These are phyloP conservation scores for Fusarium lateritium DNA, from an alignment of 2,329 filamentous ascomycete species.

Conservation along the genomic window DNA sequence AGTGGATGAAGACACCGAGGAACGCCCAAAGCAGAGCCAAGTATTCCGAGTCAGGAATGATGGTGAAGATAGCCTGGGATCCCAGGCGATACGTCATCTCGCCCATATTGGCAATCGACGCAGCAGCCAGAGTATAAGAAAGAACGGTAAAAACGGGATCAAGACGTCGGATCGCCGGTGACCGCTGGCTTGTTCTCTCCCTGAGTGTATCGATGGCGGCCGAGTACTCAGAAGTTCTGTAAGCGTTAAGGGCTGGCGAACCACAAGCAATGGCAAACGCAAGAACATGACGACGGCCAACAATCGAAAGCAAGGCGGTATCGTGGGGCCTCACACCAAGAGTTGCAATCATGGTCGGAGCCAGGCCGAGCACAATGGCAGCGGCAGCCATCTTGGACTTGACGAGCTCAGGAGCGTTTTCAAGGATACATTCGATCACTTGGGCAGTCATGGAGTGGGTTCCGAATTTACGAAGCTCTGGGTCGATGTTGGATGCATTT, in stretches of 20 bases:
- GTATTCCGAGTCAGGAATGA: slow-evolving; percentile 1
- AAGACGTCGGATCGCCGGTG: slow-evolving; percentile 6
- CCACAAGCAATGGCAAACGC: slow-evolving; percentile 24
- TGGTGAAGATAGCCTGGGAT: slow-evolving; percentile 7
- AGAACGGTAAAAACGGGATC: slow-evolving; percentile 15
- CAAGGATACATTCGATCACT: slow-evolving; percentile 24
- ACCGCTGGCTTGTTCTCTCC: slow-evolving; percentile 8
- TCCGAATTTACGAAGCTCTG: neutral
- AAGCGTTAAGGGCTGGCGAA: slow-evolving; percentile 26
- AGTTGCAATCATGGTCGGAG: slow-evolving; percentile 21
- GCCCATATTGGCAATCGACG: slow-evolving; percentile 26
- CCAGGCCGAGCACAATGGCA: slow-evolving; percentile 22
- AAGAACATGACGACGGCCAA: slow-evolving; percentile 22
- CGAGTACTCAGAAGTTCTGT: slow-evolving; percentile 20
- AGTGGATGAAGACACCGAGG: slow-evolving; percentile 21
- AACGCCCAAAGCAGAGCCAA: slow-evolving; percentile 26
- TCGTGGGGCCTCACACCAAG: slow-evolving; percentile 21
- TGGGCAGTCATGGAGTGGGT: neutral
- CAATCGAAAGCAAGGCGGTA: slow-evolving; percentile 18
- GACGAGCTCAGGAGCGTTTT: slow-evolving; percentile 15
- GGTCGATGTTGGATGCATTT: neutral
- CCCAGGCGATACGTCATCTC: slow-evolving; percentile 21
- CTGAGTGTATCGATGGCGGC: slow-evolving; percentile 21
- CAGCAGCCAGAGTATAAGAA: slow-evolving; percentile 17
- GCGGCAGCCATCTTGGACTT: slow-evolving; percentile 31